Evolutionary conservation across 1,284 basidiomycete species (phyloP).

Genomic region (Boletellus sp.): DNA sequence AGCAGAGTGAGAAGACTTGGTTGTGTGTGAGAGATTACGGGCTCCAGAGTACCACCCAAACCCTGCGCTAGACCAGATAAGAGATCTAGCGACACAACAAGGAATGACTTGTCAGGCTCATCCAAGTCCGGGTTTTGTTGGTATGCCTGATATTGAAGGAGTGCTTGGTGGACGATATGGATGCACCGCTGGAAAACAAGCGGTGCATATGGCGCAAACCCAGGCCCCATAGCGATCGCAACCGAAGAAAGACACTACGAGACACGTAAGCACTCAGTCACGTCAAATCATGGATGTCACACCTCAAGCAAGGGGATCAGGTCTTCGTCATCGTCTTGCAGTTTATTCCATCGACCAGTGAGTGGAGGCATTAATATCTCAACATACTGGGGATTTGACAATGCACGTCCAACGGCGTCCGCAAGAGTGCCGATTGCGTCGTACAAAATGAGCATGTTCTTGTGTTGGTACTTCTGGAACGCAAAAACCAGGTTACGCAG

Average conservation of each 20-base stretch:
- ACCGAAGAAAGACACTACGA: slow-evolving; percentile 92
- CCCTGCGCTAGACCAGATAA: slow-evolving; percentile 96
- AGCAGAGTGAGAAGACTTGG: slow-evolving; percentile 80
- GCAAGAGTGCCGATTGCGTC: slow-evolving; percentile 97
- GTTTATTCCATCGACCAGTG: slow-evolving; percentile 83
- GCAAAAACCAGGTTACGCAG: slow-evolving; percentile 93
- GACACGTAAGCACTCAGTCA: slow-evolving; percentile 9
- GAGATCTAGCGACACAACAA: slow-evolving; percentile 95
- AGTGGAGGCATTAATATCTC: slow-evolving; percentile 97
- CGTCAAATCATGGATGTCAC: slow-evolving; percentile 18
- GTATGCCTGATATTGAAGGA: slow-evolving; percentile 79
- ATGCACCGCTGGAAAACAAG: slow-evolving; percentile 94
- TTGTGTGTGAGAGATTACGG: slow-evolving; percentile 62
- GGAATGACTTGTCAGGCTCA: slow-evolving; percentile 92
- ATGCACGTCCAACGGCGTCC: slow-evolving; percentile 87
- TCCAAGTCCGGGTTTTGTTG: slow-evolving; percentile 86
- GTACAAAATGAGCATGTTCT: slow-evolving; percentile 98
- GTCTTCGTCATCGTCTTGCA: slow-evolving; percentile 90
- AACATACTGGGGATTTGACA: slow-evolving; percentile 85
- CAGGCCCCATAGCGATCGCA: slow-evolving; percentile 92
- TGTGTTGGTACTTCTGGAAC: slow-evolving; percentile 98
- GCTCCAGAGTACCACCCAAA: slow-evolving; percentile 74
- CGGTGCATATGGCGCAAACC: slow-evolving; percentile 86
- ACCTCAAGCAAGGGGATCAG: slow-evolving; percentile 94
- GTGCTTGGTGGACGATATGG: slow-evolving; percentile 77